A percentile compares a stretch with the other conserved stretches of the same genome.
These are phyloP conservation scores for Cephalotrichum gorgonifer DNA, from an alignment of 2,329 filamentous ascomycete genomes.

Conservation along the genomic window DNA sequence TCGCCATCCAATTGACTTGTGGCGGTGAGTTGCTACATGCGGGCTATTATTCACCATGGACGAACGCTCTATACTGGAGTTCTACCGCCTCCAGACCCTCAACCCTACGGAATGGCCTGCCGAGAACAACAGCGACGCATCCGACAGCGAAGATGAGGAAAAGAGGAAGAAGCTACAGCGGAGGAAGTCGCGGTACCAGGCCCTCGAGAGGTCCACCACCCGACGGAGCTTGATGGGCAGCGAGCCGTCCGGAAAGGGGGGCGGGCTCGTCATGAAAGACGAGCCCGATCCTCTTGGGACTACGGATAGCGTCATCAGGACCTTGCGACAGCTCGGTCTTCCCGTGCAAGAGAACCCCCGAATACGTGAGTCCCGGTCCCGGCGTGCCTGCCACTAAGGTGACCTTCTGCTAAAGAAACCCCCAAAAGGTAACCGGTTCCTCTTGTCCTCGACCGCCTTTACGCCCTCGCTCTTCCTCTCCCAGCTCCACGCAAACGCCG, in stretches of 20 bases:
- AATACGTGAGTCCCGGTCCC: constrained; percentile 55
- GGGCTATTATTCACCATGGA: constrained; percentile 38
- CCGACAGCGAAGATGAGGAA: constrained; percentile 48
- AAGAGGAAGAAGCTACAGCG: constrained; percentile 35
- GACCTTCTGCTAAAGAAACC: background rate
- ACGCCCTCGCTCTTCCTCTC: constrained; percentile 86
- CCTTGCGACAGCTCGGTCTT: constrained; percentile 66
- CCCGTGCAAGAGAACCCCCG: constrained; percentile 75
- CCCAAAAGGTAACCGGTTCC: constrained; percentile 69
- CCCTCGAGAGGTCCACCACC: constrained; percentile 66
- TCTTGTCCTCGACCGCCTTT: constrained; percentile 92
- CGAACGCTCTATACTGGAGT: constrained; percentile 69
- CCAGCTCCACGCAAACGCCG: constrained; percentile 78
- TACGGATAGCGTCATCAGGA: constrained; percentile 74
- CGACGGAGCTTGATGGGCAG: constrained; percentile 59
- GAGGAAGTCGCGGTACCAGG: constrained; percentile 73
- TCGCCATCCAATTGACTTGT: background rate
- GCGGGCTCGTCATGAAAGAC: constrained; percentile 73
- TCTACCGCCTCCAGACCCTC: constrained; percentile 74
- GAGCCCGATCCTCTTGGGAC: constrained; percentile 88
- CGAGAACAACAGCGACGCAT: constrained; percentile 62
- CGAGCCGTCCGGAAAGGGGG: constrained; percentile 53
- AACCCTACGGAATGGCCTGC: constrained; percentile 80
- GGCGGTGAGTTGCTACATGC: background rate
- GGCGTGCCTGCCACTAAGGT: too few relatives aligned